A percentile compares a stretch with the other conserved stretches of the same genome.
phyloP scores from a whole-genome alignment of 345 rosid species.

The Eucalyptus sideroxylon region DNA sequence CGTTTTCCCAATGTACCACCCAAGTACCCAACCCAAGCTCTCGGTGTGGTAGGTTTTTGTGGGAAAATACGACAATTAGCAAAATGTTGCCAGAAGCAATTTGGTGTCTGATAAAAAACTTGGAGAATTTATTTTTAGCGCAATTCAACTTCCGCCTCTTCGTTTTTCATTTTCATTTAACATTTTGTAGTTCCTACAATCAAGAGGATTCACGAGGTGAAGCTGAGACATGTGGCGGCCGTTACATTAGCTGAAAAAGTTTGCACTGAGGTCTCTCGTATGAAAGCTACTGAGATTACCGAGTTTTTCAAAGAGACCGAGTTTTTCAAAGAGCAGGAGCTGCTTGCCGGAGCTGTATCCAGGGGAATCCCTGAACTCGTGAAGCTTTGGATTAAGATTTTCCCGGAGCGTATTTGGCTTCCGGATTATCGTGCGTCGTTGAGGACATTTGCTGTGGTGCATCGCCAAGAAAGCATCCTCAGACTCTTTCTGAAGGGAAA shows the following conservation, averaged over 20 bases:
- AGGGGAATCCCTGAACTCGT: background rate
- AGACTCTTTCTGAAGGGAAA: background rate
- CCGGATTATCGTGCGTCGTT: background rate
- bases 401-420: background rate
- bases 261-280: background rate
- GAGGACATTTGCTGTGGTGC: background rate
- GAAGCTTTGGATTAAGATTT: background rate
- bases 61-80: too few species aligned
- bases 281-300: background rate
- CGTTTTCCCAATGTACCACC: too few species aligned
- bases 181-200: too few species aligned
- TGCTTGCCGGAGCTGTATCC: background rate
- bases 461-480: background rate
- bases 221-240: background rate
- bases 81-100: too few species aligned
- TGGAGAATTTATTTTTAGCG: too few species aligned
- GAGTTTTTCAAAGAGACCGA: background rate
- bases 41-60: too few species aligned
- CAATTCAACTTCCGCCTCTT: too few species aligned
- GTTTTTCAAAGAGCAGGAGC: background rate
- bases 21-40: too few species aligned
- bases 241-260: fast-evolving
- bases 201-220: background rate
- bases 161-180: too few species aligned
- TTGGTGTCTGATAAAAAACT: too few species aligned